Percentiles rank a stretch among this genome's conserved stretches.
Evolutionary conservation across 805 yeast genomes (phyloP).

Genomic region (Saccharomycopsis sp.): DNA sequence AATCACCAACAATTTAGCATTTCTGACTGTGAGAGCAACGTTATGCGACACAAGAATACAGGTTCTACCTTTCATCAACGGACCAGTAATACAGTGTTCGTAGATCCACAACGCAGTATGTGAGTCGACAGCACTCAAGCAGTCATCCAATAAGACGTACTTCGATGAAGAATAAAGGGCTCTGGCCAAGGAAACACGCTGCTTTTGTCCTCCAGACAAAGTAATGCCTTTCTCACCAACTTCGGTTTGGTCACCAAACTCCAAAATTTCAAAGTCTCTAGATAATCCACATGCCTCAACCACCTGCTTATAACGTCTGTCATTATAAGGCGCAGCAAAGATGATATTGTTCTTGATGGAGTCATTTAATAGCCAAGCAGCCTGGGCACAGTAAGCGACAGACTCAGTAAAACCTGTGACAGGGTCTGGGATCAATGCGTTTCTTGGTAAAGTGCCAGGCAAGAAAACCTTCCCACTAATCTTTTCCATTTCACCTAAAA

Average conservation of each 20-base stretch:
- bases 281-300: constrained; percentile 83
- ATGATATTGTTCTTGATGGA: constrained; percentile 78
- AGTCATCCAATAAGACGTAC: constrained; percentile 82
- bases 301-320: constrained; percentile 69
- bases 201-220: constrained; percentile 96
- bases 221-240: constrained; percentile 98
- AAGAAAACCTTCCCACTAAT: constrained; percentile 63
- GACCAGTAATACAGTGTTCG: constrained; percentile 85
- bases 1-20: constrained; percentile 73
- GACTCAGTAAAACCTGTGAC: constrained; percentile 80
- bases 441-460: constrained; percentile 74
- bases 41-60: constrained; percentile 91
- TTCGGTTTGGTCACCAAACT: constrained; percentile 88
- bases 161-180: constrained; percentile 84
- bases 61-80: constrained; percentile 79
- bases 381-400: constrained; percentile 93
- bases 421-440: constrained; percentile 63
- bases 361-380: constrained; percentile 93
- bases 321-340: constrained; percentile 68
- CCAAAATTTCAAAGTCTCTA: constrained; percentile 81
- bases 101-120: constrained; percentile 94
- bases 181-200: constrained; percentile 91
- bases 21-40: constrained; percentile 77
- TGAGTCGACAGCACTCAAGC: constrained; percentile 94
- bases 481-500: constrained; percentile 89